Base-by-base conservation (phyloP, 805 yeast species). In the Candida tibetensis region DNA sequence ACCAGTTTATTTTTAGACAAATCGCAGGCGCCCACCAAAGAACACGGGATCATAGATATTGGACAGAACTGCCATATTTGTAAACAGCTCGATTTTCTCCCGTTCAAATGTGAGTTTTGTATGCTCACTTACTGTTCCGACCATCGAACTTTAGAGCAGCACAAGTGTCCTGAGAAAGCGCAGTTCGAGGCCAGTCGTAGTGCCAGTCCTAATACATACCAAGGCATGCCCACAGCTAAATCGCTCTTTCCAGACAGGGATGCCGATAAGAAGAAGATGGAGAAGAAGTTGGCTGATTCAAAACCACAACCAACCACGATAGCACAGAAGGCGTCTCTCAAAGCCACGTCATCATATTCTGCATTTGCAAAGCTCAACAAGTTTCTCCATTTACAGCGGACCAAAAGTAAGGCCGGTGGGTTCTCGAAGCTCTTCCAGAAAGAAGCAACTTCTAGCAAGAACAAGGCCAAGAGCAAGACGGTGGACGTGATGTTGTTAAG, bases 51-150 rank as follows among this genome's bases (percentile, higher is more conserved):
- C 45, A 60, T 80, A 55, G 74, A 80, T 33, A 69, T 80, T 4
- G 85, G 85, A n/a, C 57, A 70, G 40, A 76, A 77, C 48, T 80
- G 85, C 53, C 48, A 55, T 18, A 58, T 68, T 13, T 80, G 85
- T 52, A 61, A 69, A 32, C 66, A 63, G 43, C 58, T 78, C 5
- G 85, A 80, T 52, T 80, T 79, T 45, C 58, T 80, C 19, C 85
- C 85, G 13, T 79, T 69, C 51, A 56, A 55, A 13, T 80, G 85
- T 52, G 72, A 71, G 30, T 66, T 63, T 36, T 75, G 81, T 49
- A 51, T 66, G 8, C 46, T 52, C 17, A 57, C 66, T 2, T 79
- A 55, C 48, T 79, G 85, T 49, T 62, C 71, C 7, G 68, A 71
- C 29, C 85, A 79, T 50, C 49, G 81, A 30, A 49, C 53, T 12